Evolutionary conservation across 2,329 filamentous ascomycete species (phyloP).

Genomic region (Alternaria brassicicola): DNA sequence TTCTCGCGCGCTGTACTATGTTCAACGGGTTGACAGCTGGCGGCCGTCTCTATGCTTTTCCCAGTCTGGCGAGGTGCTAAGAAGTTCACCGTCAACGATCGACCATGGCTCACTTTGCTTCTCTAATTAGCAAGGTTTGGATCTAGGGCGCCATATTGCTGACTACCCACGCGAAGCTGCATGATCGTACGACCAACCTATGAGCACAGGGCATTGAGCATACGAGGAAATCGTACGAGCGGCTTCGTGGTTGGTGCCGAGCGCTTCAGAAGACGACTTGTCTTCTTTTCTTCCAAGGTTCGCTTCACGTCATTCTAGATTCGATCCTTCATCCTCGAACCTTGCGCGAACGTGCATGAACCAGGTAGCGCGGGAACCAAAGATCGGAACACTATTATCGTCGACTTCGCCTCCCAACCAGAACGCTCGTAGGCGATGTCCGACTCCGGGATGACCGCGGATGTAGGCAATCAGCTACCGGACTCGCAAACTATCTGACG

Average conservation of each 20-base stretch:
- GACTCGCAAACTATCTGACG: not conserved
- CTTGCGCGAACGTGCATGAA: not conserved
- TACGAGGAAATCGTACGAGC: constrained; percentile 1
- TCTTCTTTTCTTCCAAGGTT: constrained; percentile 1
- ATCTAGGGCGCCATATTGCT: not conserved
- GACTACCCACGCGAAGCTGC: constrained; percentile 7
- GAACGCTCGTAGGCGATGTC: not conserved
- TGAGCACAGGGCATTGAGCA: constrained; percentile 12
- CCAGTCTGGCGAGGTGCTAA: not conserved
- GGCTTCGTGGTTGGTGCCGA: not conserved
- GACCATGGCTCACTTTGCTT: not conserved
- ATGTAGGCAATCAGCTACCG: not conserved
- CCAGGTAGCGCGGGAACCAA: not conserved
- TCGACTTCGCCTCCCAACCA: not conserved
- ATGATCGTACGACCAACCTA: constrained; percentile 10
- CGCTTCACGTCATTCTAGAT: not conserved
- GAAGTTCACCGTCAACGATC: not conserved
- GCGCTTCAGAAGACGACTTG: constrained; percentile 1
- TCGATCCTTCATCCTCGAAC: not conserved
- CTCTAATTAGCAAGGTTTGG: not conserved
- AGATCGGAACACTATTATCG: constrained; percentile 4
- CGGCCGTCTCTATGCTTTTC: constrained; percentile 2
- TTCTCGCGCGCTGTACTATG: not conserved
- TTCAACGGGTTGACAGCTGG: constrained; percentile 7
- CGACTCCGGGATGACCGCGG: not conserved